Evolutionary conservation across 2,329 filamentous ascomycete species (phyloP).

Genomic region (Colletotrichum endophyticum): DNA sequence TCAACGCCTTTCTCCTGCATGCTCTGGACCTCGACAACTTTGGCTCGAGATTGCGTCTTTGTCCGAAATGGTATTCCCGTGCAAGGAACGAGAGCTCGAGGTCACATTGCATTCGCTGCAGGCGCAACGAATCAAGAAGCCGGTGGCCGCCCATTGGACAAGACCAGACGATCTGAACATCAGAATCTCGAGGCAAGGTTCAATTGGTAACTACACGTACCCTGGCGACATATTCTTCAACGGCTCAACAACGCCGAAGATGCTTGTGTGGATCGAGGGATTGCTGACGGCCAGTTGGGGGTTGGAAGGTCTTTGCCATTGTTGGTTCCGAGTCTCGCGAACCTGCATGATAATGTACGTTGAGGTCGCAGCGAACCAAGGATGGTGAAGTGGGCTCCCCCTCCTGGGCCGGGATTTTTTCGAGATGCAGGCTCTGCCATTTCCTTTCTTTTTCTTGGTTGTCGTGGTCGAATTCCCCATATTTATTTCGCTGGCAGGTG

Average conservation of each 20-base stretch:
- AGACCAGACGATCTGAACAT: background rate
- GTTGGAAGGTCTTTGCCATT: slow-evolving; percentile 7
- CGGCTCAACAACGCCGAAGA: slow-evolving; percentile 13
- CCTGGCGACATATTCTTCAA: slow-evolving; percentile 20
- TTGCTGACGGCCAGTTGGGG: slow-evolving; percentile 1
- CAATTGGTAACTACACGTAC: background rate
- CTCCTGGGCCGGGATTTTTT: slow-evolving; percentile 16
- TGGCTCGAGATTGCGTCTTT: background rate
- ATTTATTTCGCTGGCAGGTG: background rate
- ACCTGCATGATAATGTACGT: slow-evolving; percentile 11
- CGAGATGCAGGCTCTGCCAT: slow-evolving; percentile 1
- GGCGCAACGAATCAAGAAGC: background rate
- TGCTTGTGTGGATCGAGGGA: slow-evolving; percentile 16
- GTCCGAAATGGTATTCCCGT: background rate
- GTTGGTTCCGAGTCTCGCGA: slow-evolving; percentile 16
- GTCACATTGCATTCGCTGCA: background rate
- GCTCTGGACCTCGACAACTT: background rate
- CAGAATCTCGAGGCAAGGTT: background rate
- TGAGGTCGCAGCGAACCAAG: slow-evolving; percentile 10
- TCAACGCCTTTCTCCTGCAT: background rate
- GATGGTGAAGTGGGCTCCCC: background rate
- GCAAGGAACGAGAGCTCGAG: background rate
- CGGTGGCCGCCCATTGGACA: background rate
- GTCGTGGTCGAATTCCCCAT: background rate
- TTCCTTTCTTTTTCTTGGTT: slow-evolving; percentile 5